Evolutionary conservation across 2,329 filamentous ascomycete genomes (phyloP).

Genomic region (Periconia sp.): DNA sequence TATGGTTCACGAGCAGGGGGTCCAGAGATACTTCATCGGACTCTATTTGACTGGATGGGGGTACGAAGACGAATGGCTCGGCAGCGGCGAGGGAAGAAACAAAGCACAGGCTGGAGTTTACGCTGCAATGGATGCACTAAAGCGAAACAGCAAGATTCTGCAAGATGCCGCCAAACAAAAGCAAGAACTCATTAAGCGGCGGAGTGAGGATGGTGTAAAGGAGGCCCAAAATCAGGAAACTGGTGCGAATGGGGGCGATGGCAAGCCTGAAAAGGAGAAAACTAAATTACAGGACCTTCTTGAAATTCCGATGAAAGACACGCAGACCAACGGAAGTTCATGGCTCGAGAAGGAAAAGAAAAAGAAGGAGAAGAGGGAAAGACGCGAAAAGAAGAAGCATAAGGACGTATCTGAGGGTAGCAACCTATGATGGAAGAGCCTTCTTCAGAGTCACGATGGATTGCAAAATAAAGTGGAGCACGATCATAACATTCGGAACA

Average conservation of each 20-base stretch:
- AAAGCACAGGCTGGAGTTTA: conserved; percentile 74
- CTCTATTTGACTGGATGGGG: conserved; percentile 73
- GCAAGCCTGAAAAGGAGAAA: not conserved
- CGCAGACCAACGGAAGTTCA: not conserved
- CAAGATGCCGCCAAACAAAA: conserved; percentile 27
- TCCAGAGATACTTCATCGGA: conserved; percentile 67
- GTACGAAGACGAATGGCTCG: conserved; percentile 66
- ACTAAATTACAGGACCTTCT: not conserved
- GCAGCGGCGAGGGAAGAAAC: conserved; percentile 66
- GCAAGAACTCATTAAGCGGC: conserved; percentile 22
- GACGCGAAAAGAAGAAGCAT: conserved; percentile 6
- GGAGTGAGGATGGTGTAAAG: conserved; percentile 22
- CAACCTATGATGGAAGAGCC: not conserved
- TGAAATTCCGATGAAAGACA: not conserved
- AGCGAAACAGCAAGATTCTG: conserved; percentile 43
- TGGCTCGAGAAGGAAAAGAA: conserved; percentile 13
- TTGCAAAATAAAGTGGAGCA: too few species aligned
- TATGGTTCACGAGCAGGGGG: conserved; percentile 58
- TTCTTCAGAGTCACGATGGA: not conserved
- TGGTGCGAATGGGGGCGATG: not conserved
- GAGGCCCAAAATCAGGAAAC: conserved; percentile 10
- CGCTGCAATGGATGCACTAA: conserved; percentile 68
- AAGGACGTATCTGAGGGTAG: not conserved
- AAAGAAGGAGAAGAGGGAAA: conserved; percentile 13
- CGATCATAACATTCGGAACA: too few species aligned